Percentiles rank a stretch among this genome's conserved stretches.
Evolutionary conservation across 2,329 filamentous ascomycete genomes (phyloP).

Genomic region (Pleoardoris graminearum): DNA sequence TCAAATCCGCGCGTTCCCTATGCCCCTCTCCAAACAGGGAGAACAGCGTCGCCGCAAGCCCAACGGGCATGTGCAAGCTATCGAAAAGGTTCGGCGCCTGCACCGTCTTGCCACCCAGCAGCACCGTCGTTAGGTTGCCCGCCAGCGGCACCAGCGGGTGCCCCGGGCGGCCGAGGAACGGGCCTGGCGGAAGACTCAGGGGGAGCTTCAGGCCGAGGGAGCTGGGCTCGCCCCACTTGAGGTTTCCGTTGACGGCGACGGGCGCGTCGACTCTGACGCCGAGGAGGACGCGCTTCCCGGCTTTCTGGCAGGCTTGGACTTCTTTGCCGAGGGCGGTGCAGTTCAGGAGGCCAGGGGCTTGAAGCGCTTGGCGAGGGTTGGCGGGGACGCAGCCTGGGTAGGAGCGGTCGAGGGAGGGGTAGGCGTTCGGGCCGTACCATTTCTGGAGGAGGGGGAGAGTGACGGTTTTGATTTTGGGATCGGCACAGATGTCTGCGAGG

Average conservation of each 20-base stretch:
- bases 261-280: constrained; percentile 40
- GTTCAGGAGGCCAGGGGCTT: constrained; percentile 45
- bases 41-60: constrained; percentile 30
- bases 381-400: constrained; percentile 42
- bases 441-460: constrained; percentile 40
- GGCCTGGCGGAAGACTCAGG: neutral
- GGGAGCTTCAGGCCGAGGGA: neutral
- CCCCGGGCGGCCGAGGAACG: neutral
- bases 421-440: constrained; percentile 38
- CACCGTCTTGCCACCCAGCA: neutral
- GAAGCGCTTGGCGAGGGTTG: constrained; percentile 33
- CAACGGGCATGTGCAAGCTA: constrained; percentile 15
- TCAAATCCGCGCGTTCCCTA: constrained; percentile 31
- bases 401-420: constrained; percentile 38
- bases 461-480: constrained; percentile 43
- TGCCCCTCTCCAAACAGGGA: constrained; percentile 30
- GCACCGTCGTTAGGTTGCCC: neutral
- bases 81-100: constrained; percentile 23
- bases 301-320: constrained; percentile 42
- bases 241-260: constrained; percentile 21
- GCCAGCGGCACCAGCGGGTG: neutral
- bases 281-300: constrained; percentile 48
- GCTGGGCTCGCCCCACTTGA: constrained; percentile 21
- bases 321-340: constrained; percentile 44
- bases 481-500: constrained; percentile 38